phyloP scores from a whole-genome alignment of 2,329 filamentous ascomycete species.

The Anthostomella pinea region DNA sequence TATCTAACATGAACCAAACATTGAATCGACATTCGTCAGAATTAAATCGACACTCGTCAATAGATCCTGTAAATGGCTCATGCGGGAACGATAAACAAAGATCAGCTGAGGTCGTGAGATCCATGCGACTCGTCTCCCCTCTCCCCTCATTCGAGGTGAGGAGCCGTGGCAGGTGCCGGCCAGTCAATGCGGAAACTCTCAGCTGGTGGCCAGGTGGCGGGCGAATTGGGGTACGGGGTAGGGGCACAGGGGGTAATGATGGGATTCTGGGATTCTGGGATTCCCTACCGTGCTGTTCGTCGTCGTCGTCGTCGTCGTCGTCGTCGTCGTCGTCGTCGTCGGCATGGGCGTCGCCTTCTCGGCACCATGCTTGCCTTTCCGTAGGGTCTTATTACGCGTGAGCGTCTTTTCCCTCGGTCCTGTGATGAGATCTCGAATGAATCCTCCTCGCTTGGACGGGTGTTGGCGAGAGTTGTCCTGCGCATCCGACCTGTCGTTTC shows the following conservation, averaged over 20 bases:
- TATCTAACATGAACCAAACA: background rate
- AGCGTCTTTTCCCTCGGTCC: conserved; percentile 20
- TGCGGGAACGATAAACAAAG: conserved; percentile 22
- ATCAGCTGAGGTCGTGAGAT: conserved; percentile 25
- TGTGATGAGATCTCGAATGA: conserved; percentile 24
- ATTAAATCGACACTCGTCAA: too few relatives aligned
- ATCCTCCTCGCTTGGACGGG: conserved; percentile 14
- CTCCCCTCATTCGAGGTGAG: conserved; percentile 10
- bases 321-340: too few relatives aligned
- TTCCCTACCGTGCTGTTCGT: too few relatives aligned
- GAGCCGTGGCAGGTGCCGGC: conserved; percentile 10
- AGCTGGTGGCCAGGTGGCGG: conserved; percentile 14
- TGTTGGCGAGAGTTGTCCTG: conserved; percentile 9
- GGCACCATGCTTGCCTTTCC: background rate
- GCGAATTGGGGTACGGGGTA: conserved; percentile 1
- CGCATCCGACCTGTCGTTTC: conserved; percentile 6
- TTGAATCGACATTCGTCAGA: too few relatives aligned
- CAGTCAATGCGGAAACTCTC: conserved; percentile 4
- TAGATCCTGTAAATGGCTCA: too few relatives aligned
- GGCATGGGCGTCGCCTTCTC: conserved; percentile 1
- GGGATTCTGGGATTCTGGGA: background rate
- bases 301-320: too few relatives aligned
- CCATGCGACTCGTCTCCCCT: background rate
- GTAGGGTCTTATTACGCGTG: background rate
- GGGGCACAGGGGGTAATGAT: conserved; percentile 7